Conservation (phyloP, 352 stramenopile genomes). For the Pythium guiyangense region DNA sequence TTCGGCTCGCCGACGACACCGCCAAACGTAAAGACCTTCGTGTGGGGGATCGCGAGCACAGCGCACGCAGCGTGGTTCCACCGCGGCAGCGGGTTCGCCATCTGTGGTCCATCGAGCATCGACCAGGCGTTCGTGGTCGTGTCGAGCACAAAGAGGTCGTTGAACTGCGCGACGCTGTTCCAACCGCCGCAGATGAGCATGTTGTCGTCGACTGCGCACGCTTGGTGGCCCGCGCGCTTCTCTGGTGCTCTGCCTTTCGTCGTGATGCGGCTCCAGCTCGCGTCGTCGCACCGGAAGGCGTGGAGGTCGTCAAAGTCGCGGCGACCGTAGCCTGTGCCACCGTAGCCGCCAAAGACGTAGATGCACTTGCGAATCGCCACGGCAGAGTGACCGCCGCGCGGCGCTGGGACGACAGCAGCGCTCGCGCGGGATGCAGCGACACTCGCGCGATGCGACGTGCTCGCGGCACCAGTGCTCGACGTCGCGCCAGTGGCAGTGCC, state of each 20-base stretch:
- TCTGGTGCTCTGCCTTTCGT: slow-evolving; percentile 86
- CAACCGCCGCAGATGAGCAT: slow-evolving; percentile 95
- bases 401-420: slow-evolving; percentile 54
- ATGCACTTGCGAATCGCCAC: slow-evolving; percentile 80
- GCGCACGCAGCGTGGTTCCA: slow-evolving; percentile 94
- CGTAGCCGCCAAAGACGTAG: slow-evolving; percentile 95
- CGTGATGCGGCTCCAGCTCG: slow-evolving; percentile 80
- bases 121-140: slow-evolving; percentile 84
- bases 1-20: slow-evolving; percentile 90
- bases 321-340: slow-evolving; percentile 87
- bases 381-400: slow-evolving; percentile 88
- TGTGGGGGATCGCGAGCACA: slow-evolving; percentile 93
- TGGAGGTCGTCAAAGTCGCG: slow-evolving; percentile 95
- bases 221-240: slow-evolving; percentile 91
- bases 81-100: slow-evolving; percentile 73
- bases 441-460: slow-evolving; percentile 15
- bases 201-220: slow-evolving; percentile 83
- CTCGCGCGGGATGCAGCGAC: slow-evolving; percentile 9
- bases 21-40: slow-evolving; percentile 97
- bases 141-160: slow-evolving; percentile 94
- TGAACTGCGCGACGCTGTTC: slow-evolving; percentile 94
- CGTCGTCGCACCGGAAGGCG: slow-evolving; percentile 85
- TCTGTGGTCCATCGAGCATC: slow-evolving; percentile 65
- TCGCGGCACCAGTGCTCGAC: slow-evolving; percentile 51
- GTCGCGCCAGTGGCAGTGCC: slow-evolving; percentile 1